Evolutionary conservation across 768 basidiomycete species (phyloP).

Genomic region (Vararia minispora): DNA sequence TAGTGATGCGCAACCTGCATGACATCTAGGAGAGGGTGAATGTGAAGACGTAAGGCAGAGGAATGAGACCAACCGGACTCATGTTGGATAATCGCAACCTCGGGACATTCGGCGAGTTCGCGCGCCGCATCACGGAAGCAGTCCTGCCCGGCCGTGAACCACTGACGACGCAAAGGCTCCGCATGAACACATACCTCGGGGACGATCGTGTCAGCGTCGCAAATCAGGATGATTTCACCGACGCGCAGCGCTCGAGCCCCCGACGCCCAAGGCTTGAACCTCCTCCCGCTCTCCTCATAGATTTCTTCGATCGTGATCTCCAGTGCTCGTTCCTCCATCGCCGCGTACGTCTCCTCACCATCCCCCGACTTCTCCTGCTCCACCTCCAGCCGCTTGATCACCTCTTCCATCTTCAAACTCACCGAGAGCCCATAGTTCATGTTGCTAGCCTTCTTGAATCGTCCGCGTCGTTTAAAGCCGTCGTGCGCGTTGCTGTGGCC

Average conservation of each 20-base stretch:
- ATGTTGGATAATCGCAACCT: conserved; percentile 77
- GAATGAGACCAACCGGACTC: no score
- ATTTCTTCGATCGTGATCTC: conserved; percentile 58
- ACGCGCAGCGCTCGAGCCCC: conserved; percentile 58
- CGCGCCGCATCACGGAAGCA: conserved; percentile 78
- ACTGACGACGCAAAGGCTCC: no score
- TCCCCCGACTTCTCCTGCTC: conserved; percentile 18
- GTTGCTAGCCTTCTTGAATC: conserved; percentile 81
- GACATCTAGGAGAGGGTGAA: no score
- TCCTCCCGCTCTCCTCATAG: conserved; percentile 35
- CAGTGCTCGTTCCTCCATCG: conserved; percentile 47
- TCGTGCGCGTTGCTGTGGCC: conserved; percentile 39
- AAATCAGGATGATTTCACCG: conserved; percentile 58
- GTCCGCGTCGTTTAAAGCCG: conserved; percentile 59
- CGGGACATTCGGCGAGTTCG: conserved; percentile 46
- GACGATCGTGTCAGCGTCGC: conserved; percentile 62
- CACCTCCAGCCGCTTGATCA: conserved; percentile 30
- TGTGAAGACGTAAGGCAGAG: no score
- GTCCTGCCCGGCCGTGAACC: conserved; percentile 43
- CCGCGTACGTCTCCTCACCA: conserved; percentile 21
- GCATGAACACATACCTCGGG: conserved; percentile 47
- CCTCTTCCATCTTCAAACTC: conserved; percentile 36
- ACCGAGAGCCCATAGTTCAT: conserved; percentile 63
- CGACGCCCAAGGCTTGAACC: conserved; percentile 59
- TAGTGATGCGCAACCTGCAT: conserved; percentile 74